Evolutionary conservation across 768 basidiomycete species (phyloP), one percentile per base, ranked within the genome.

Genomic region (Mycena galopus): DNA sequence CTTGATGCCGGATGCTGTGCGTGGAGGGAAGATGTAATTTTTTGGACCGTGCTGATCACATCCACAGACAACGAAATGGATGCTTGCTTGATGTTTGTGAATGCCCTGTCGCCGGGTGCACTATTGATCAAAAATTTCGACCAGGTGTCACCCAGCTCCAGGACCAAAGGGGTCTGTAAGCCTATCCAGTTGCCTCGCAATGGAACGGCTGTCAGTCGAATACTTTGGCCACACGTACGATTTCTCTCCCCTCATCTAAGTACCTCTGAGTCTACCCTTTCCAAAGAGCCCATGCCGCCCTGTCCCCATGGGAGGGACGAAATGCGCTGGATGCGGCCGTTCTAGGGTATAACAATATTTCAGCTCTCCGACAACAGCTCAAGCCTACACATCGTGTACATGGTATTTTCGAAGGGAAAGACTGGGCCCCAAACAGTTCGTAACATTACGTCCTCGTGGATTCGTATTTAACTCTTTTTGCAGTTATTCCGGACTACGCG

Each of bases 251-350:
- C n/a, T 29, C 39, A 2, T 39, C 8, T 70, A 44, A 6, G 69
- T 32, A 3, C 32, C 21, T 21, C 4, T 57, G 32, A 39, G 44
- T 42, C 63, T 11, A 70, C 32, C n/a, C 44, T 44, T 63, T 56
- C 7, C 35, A n/a, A 23, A 94, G 93, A 14, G 93, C 94, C 4
- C 94, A 94, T 78, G 94, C 93, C 4, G 91, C 90, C 1, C 83
- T 93, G 30, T 92, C 91, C 25, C 95, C 94, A 27, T 96, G 95
- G 94, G 93, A 95, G 79, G 95, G 94, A 2, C 86, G 85, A 71
- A 96, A 96, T 73, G 92, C 95, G 1, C 81, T 96, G 16, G 95
- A 97, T 77, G 96, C 96, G 0, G 94, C 94, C n/a, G 92, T 96
- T 6, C 85, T 95, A 4, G 92, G 93, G 4, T 96, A 96, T 78